These are phyloP conservation scores for Podosphaera xanthii DNA, from an alignment of 2,329 filamentous ascomycete genomes.

Conservation along the genomic window DNA sequence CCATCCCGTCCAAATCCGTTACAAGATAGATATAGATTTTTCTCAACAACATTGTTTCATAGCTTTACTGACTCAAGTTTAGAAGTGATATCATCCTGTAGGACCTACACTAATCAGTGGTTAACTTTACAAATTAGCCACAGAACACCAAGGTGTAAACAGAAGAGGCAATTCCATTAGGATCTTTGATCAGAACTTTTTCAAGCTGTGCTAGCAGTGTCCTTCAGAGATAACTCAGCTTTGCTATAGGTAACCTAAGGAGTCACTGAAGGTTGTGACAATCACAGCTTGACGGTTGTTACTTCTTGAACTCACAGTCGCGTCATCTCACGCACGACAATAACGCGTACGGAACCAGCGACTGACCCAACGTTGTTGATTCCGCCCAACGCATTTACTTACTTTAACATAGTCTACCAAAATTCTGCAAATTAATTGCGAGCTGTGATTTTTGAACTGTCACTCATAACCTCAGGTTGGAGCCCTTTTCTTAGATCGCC, in stretches of 20 bases:
- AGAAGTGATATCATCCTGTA: too few relatives aligned
- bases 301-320: neutral
- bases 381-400: neutral
- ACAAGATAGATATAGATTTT: neutral
- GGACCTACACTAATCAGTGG: neutral
- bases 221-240: too few relatives aligned
- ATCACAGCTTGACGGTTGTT: neutral
- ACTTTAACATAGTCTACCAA: neutral
- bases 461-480: neutral
- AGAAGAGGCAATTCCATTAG: too few relatives aligned
- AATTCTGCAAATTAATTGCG: neutral
- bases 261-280: neutral
- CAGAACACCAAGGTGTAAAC: neutral
- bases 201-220: too few relatives aligned
- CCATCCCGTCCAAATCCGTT: too few relatives aligned
- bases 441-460: too few relatives aligned
- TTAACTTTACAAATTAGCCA: neutral
- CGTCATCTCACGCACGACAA: too few relatives aligned
- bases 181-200: too few relatives aligned
- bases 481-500: neutral
- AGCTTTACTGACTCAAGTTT: neutral
- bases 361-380: neutral
- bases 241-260: neutral
- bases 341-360: neutral
- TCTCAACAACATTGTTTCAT: neutral